These are phyloP conservation scores for Colletotrichum eleusines DNA, from an alignment of 2,329 filamentous ascomycete genomes.

Conservation along the genomic window DNA sequence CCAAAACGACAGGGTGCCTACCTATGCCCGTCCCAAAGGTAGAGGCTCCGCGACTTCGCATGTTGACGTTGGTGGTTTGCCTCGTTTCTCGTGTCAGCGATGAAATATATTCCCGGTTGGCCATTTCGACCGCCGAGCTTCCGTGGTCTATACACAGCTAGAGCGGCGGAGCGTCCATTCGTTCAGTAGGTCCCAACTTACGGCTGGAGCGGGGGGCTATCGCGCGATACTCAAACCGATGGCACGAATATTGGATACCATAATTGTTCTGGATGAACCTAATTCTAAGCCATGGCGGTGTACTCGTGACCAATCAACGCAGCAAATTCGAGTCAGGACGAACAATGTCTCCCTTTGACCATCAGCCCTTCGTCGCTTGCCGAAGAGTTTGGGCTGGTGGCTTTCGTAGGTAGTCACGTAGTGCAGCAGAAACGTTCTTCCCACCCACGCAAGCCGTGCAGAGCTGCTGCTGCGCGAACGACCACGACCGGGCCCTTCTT, in stretches of 20 bases:
- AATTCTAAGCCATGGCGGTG: conserved; percentile 11
- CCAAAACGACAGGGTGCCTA: not conserved
- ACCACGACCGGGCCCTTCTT: conserved; percentile 3
- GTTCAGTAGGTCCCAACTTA: conserved; percentile 1
- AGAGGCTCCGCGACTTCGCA: not conserved
- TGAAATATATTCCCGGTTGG: not conserved
- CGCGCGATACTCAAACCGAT: conserved; percentile 3
- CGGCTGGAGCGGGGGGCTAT: conserved; percentile 12
- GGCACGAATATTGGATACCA: conserved; percentile 35
- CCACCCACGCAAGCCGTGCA: not conserved
- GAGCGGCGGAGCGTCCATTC: conserved; percentile 15
- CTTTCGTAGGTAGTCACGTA: conserved; percentile 19
- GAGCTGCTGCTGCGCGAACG: conserved; percentile 6
- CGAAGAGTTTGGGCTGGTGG: conserved; percentile 17
- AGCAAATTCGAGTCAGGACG: conserved; percentile 21
- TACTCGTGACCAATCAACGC: conserved; percentile 17
- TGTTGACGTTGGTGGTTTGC: conserved; percentile 11
- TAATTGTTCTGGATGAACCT: conserved; percentile 19
- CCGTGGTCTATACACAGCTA: not conserved
- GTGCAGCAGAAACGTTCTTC: conserved; percentile 8
- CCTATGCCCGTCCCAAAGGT: not conserved
- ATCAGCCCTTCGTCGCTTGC: conserved; percentile 16
- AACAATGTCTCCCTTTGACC: conserved; percentile 33
- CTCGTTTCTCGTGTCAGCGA: conserved; percentile 10
- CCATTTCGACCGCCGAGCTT: not conserved